These are phyloP conservation scores for Stenogyne calaminthoides DNA, from an alignment of 305 asterid species.

Conservation along the genomic window DNA sequence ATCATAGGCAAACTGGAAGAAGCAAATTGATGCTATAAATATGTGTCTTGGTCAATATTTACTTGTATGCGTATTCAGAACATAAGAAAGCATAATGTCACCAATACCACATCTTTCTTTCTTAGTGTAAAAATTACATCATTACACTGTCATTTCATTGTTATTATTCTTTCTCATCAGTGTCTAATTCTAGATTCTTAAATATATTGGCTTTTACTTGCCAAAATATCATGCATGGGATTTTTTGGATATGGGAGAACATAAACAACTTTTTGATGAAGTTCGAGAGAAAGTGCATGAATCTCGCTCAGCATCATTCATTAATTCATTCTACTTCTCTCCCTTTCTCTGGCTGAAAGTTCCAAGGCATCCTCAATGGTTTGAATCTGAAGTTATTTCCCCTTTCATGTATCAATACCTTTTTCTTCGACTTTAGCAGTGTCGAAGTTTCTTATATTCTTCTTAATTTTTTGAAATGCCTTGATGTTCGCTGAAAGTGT, in stretches of 20 bases:
- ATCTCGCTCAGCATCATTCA: neutral
- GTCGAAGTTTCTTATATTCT: neutral
- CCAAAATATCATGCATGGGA: neutral
- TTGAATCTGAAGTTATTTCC: neutral
- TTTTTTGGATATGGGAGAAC: neutral
- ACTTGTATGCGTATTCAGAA: neutral
- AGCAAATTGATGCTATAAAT: neutral
- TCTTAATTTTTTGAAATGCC: neutral
- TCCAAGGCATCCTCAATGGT: neutral
- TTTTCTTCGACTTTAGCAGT: neutral
- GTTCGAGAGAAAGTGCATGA: neutral
- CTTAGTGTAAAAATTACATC: neutral
- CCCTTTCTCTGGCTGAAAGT: too few species aligned
- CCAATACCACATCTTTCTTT: neutral
- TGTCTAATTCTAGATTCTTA: neutral
- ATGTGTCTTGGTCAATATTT: slow-evolving; percentile 4
- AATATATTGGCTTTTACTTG: neutral
- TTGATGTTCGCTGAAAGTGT: neutral
- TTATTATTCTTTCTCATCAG: neutral
- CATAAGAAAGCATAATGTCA: neutral
- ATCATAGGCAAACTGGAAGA: slow-evolving; percentile 1
- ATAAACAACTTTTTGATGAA: neutral
- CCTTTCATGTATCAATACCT: neutral
- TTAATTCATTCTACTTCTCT: neutral
- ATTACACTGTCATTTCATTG: neutral